Conservation (phyloP, 2,329 filamentous ascomycete species). For the Blastomyces percursus region DNA sequence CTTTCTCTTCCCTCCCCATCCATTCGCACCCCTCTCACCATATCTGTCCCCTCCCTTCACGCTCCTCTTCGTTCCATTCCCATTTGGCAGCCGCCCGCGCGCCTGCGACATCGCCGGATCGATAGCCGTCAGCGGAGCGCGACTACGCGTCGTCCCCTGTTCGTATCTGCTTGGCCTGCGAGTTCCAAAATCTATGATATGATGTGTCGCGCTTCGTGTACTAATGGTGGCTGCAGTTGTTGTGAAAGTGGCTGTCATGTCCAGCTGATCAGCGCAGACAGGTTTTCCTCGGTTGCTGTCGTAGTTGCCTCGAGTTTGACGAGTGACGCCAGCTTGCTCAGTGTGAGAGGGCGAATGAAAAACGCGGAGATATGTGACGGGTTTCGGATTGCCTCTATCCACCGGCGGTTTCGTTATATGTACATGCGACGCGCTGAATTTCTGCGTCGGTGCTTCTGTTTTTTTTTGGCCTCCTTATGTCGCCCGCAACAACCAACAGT, state of each 20-base stretch:
- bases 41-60: conserved; percentile 3
- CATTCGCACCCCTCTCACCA: conserved; percentile 4
- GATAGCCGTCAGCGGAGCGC: conserved; percentile 5
- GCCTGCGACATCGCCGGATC: conserved; percentile 11
- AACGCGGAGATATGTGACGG: neutral
- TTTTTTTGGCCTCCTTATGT: neutral
- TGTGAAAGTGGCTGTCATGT: conserved; percentile 13
- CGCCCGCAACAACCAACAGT: neutral
- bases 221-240: conserved; percentile 9
- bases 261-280: conserved; percentile 4
- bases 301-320: neutral
- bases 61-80: conserved; percentile 1
- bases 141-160: conserved; percentile 8
- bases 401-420: neutral
- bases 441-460: neutral
- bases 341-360: neutral
- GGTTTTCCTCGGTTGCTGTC: neutral
- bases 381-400: neutral
- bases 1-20: conserved; percentile 32
- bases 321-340: neutral
- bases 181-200: conserved; percentile 2
- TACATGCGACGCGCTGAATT: neutral
- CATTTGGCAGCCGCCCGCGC: conserved; percentile 8
- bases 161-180: neutral
- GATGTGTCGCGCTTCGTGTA: conserved; percentile 7